Percentiles rank a stretch among this genome's conserved stretches.
phyloP scores from a whole-genome alignment of 192 early-diverging fungal genomes.

The Backusella morwellensis region DNA sequence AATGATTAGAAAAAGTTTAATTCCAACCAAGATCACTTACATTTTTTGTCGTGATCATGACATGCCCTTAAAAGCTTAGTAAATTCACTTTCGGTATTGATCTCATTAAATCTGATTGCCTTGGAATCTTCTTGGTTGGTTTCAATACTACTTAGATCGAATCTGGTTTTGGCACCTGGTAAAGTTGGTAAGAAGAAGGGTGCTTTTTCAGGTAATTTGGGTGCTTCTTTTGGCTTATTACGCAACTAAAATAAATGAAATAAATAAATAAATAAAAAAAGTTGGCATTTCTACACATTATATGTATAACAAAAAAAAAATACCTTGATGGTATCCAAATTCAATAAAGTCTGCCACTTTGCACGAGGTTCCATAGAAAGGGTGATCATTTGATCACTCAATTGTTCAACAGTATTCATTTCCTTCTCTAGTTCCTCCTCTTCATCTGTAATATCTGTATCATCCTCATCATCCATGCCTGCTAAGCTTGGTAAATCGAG shows the following conservation, averaged over 20 bases:
- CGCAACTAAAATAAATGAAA: slow-evolving; percentile 53
- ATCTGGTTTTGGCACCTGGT: slow-evolving; percentile 52
- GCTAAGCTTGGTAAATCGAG: slow-evolving; percentile 62
- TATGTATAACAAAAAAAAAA: neutral
- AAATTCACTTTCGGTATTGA: slow-evolving; percentile 62
- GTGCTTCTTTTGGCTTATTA: slow-evolving; percentile 86
- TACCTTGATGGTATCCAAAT: slow-evolving; percentile 86
- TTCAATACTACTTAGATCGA: slow-evolving; percentile 16
- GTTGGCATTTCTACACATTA: neutral
- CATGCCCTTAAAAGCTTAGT: slow-evolving; percentile 53
- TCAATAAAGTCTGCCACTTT: slow-evolving; percentile 90
- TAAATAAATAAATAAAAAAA: neutral
- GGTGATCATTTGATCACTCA: slow-evolving; percentile 84
- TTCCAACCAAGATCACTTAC: slow-evolving; percentile 18
- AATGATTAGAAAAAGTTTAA: slow-evolving; percentile 1
- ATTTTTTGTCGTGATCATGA: slow-evolving; percentile 37
- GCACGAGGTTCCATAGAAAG: slow-evolving; percentile 78
- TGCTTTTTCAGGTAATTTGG: slow-evolving; percentile 85
- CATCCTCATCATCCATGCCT: slow-evolving; percentile 52
- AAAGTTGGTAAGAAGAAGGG: slow-evolving; percentile 94
- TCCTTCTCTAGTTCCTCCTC: slow-evolving; percentile 26
- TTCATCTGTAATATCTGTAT: slow-evolving; percentile 23
- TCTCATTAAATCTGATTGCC: slow-evolving; percentile 42
- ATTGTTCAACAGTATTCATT: slow-evolving; percentile 41
- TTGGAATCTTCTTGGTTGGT: slow-evolving; percentile 38